A percentile compares a stretch with the other conserved stretches of the same genome.
phyloP scores from a whole-genome alignment of 108 stramenopile species.

The Aurantiochytrium sp. region DNA sequence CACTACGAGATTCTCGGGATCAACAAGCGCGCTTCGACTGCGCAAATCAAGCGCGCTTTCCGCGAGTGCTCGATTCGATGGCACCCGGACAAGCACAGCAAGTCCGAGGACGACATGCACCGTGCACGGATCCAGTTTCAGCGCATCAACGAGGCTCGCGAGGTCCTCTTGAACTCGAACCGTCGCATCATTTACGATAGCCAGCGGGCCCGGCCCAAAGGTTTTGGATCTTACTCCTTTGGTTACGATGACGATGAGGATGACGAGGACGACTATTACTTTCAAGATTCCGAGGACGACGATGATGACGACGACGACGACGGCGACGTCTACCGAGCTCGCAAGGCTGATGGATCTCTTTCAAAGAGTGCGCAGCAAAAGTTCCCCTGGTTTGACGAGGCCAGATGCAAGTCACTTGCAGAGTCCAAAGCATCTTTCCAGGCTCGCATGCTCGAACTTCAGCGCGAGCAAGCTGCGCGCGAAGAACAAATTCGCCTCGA shows the following conservation, averaged over 20 bases:
- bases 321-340: neutral
- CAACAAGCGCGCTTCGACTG: neutral
- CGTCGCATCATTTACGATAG: conserved; percentile 1
- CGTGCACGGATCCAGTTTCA: neutral
- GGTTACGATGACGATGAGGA: neutral
- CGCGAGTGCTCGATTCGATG: neutral
- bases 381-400: neutral
- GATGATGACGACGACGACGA: neutral
- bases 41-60: conserved; percentile 2
- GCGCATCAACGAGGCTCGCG: neutral
- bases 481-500: neutral
- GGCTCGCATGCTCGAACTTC: neutral
- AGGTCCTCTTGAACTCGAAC: neutral
- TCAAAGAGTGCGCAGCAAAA: neutral
- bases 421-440: neutral
- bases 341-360: neutral
- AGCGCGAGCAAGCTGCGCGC: neutral
- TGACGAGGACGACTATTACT: neutral
- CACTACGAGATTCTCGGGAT: neutral
- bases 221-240: no score
- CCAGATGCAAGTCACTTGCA: neutral
- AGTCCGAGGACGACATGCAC: neutral
- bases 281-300: neutral
- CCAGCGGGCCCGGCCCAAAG: neutral
- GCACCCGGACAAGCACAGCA: conserved; percentile 1